A percentile compares a stretch with the other conserved stretches of the same genome.
phyloP scores from a whole-genome alignment of 2,329 filamentous ascomycete species.

The Pestalotiopsis sp. region DNA sequence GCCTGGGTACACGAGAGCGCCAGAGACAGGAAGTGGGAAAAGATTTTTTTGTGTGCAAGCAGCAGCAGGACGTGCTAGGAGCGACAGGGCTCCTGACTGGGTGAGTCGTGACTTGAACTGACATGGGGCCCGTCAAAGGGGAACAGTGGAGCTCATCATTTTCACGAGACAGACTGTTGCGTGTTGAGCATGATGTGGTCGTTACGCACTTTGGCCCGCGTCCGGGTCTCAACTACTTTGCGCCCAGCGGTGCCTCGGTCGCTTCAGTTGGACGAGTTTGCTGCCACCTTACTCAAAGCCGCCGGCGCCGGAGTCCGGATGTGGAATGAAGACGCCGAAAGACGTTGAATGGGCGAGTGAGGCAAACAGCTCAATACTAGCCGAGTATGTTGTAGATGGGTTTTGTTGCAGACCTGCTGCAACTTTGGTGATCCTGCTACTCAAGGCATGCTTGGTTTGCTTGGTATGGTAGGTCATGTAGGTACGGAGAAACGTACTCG shows the following conservation, averaged over 20 bases:
- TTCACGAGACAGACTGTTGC: constrained; percentile 10
- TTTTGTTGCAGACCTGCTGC: background rate
- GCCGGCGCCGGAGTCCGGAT: background rate
- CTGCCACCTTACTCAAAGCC: constrained; percentile 3
- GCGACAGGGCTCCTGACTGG: background rate
- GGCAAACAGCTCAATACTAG: background rate
- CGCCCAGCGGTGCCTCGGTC: background rate
- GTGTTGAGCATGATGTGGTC: constrained; percentile 11
- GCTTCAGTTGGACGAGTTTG: constrained; percentile 2
- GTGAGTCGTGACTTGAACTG: background rate
- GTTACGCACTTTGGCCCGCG: background rate
- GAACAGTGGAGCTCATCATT: constrained; percentile 12
- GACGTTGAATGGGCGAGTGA: background rate
- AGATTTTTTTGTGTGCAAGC: constrained; percentile 7
- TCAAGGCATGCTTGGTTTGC: background rate
- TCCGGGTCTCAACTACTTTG: background rate
- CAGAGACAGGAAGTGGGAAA: background rate
- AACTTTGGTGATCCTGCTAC: background rate
- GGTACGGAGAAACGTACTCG: background rate
- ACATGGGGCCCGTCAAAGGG: constrained; percentile 10
- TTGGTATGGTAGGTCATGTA: background rate
- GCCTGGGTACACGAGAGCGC: background rate
- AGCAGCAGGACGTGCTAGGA: background rate
- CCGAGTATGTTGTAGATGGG: background rate
- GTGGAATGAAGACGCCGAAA: background rate